phyloP scores from a whole-genome alignment of 805 yeast genomes.

The Candida coquimbonensis region DNA sequence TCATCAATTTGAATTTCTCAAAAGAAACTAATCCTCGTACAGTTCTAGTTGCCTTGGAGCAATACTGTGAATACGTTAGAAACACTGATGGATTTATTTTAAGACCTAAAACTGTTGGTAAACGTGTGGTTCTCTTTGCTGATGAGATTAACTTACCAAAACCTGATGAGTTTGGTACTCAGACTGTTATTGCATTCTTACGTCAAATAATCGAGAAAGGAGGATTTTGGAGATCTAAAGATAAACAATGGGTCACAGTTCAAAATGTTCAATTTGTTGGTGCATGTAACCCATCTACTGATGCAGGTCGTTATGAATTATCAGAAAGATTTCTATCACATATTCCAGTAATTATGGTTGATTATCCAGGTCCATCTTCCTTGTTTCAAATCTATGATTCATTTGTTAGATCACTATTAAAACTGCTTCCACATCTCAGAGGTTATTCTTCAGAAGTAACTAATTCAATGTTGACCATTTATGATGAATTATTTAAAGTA shows the following conservation, averaged over 20 bases:
- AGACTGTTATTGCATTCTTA: slow-evolving; percentile 59
- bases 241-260: slow-evolving; percentile 59
- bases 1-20: slow-evolving; percentile 73
- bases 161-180: slow-evolving; percentile 66
- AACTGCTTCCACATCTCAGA: slow-evolving; percentile 50
- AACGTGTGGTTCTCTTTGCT: slow-evolving; percentile 77
- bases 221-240: slow-evolving; percentile 70
- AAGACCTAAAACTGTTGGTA: slow-evolving; percentile 53
- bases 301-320: slow-evolving; percentile 61
- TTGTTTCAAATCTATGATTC: slow-evolving; percentile 60
- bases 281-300: slow-evolving; percentile 88
- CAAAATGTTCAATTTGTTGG: slow-evolving; percentile 78
- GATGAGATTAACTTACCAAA: slow-evolving; percentile 87
- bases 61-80: slow-evolving; percentile 55
- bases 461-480: slow-evolving; percentile 60
- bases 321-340: slow-evolving; percentile 61
- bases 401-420: slow-evolving; percentile 49
- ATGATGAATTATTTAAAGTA: slow-evolving; percentile 32
- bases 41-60: slow-evolving; percentile 60
- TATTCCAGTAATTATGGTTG: slow-evolving; percentile 60
- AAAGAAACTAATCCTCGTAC: slow-evolving; percentile 64
- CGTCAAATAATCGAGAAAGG: slow-evolving; percentile 65
- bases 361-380: slow-evolving; percentile 64
- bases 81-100: slow-evolving; percentile 46
- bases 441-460: slow-evolving; percentile 50